Evolutionary conservation across 139 green algal genomes (phyloP).

Genomic region (Volvox africanus): DNA sequence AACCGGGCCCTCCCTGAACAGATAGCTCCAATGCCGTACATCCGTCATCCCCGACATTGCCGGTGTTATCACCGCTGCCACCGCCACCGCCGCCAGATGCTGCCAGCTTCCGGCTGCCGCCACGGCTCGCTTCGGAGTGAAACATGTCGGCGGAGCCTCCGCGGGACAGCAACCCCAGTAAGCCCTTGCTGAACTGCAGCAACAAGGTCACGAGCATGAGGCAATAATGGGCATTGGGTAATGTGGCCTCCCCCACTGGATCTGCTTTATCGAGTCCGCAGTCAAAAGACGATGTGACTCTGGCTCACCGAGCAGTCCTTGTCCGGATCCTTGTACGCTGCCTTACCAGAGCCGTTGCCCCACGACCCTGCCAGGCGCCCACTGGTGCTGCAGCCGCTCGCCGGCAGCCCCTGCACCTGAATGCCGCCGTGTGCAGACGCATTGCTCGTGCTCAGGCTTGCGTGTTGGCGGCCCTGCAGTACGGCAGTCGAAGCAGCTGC

Average conservation of each 20-base stretch:
- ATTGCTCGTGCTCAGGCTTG: too few species aligned
- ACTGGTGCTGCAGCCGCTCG: neutral
- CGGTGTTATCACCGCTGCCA: neutral
- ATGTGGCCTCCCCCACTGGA: too few species aligned
- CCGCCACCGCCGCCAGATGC: neutral
- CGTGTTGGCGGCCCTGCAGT: too few species aligned
- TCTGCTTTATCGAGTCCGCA: too few species aligned
- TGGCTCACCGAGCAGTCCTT: neutral
- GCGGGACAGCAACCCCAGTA: neutral
- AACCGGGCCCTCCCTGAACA: neutral
- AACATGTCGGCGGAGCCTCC: neutral
- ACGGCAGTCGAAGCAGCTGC: too few species aligned
- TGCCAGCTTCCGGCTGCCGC: neutral
- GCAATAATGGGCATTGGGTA: too few species aligned
- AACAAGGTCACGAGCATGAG: neutral
- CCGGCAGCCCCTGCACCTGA: neutral
- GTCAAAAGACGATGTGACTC: neutral
- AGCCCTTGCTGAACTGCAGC: neutral
- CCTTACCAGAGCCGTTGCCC: neutral
- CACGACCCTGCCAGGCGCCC: neutral
- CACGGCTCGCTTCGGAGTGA: neutral
- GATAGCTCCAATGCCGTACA: too few species aligned
- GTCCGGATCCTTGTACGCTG: neutral
- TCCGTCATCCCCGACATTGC: neutral
- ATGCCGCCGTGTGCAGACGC: too few species aligned